Evolutionary conservation across 805 yeast species (phyloP).

Genomic region (Yarrowia porcina): DNA sequence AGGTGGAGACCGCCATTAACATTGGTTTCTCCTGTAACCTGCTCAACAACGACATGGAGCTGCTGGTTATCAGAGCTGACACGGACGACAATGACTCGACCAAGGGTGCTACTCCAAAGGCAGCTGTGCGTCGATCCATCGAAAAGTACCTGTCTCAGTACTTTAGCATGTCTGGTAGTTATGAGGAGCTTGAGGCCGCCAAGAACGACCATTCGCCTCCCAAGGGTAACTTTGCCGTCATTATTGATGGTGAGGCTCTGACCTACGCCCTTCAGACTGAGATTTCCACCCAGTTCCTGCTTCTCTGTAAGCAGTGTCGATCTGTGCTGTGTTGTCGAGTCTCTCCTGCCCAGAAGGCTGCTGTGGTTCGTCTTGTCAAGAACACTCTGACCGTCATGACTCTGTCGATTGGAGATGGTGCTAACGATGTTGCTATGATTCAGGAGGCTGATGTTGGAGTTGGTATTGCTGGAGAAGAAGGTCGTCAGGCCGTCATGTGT

Average conservation of each 20-base stretch:
- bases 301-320: conserved; percentile 72
- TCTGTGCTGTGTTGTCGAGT: conserved; percentile 81
- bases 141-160: conserved; percentile 50
- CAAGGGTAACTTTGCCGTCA: conserved; percentile 53
- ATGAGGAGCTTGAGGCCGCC: conserved; percentile 51
- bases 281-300: conserved; percentile 54
- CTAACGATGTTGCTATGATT: conserved; percentile 86
- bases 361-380: conserved; percentile 68
- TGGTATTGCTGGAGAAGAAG: conserved; percentile 87
- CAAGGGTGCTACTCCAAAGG: conserved; percentile 33
- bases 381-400: conserved; percentile 68
- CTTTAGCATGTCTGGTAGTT: conserved; percentile 48
- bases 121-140: conserved; percentile 37
- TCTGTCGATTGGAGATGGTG: conserved; percentile 81
- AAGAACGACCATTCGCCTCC: conserved; percentile 65
- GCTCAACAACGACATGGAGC: conserved; percentile 66
- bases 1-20: conserved; percentile 84
- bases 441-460: conserved; percentile 83
- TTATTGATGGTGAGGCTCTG: conserved; percentile 73
- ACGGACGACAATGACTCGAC: conserved; percentile 34
- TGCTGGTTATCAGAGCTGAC: conserved; percentile 52
- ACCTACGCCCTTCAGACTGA: conserved; percentile 47
- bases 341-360: conserved; percentile 82
- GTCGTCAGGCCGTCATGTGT: conserved; percentile 83
- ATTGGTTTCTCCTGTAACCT: conserved; percentile 81